Base-by-base conservation (phyloP, 345 rosid genomes). In the Triadica sebifera region DNA sequence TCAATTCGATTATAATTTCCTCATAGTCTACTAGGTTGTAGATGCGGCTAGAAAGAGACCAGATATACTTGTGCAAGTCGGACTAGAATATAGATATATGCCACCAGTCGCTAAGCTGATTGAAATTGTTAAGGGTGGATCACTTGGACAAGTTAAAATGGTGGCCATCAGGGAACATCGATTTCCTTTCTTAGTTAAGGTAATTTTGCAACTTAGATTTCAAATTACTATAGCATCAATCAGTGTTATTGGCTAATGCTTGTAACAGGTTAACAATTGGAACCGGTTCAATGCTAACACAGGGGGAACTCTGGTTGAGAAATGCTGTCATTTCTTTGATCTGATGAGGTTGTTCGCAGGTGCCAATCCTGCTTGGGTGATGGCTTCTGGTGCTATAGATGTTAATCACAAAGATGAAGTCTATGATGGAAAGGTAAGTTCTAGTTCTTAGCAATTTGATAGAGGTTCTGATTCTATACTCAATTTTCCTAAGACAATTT, bases 321-420 rank as follows among this genome's bases (percentile, higher is more conserved):
- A 94, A 75, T 94, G 98, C 81, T 94, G 98, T 81, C 98, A 94
- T 79, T 94, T 94, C 86, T 94, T 94, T 78, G 98, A 94, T 82
- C 83, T 92, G 70, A 94, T 94, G 97, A 89, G 90, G 79, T 87
- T 94, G 75, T 91, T 92, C 80, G 93, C 97, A 2, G 87, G 87
- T 77, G 87, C 95, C 22, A 85, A 91, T 83, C 98, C 98, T 75
- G 83, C 92, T 55, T 87, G 85, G 67, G 92, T 92, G 73, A 89
- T 94, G 93, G 97, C 98, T 85, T 94, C 98, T 15, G 98, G 97
- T 53, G 93, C 91, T 56, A 82, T 94, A 39, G 97, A 91, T 86
- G 91, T 92, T 65, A 92, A 94, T 72, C 97, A 92, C 81, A 94
- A 87, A 83, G 97, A 91, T 77, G 97, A 92, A 88, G 62, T 87